Evolutionary conservation across 169 alveolate genomes (phyloP).

Genomic region (Babesia sp.): DNA sequence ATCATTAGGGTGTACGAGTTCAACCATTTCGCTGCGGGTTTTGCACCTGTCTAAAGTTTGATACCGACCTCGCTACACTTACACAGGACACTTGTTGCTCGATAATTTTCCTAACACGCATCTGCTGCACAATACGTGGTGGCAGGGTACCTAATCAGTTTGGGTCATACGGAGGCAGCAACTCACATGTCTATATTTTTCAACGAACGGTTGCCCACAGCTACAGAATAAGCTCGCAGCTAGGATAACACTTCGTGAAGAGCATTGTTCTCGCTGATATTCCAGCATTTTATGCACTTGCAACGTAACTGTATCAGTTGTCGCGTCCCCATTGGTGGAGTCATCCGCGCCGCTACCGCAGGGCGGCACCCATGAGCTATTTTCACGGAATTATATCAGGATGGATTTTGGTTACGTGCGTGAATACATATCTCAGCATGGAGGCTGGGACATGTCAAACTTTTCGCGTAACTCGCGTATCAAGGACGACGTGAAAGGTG

Average conservation of each 20-base stretch:
- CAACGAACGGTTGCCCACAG: slow-evolving; percentile 59
- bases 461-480: slow-evolving; percentile 58
- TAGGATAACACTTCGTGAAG: slow-evolving; percentile 3
- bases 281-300: slow-evolving; percentile 37
- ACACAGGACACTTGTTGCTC: slow-evolving; percentile 41
- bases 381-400: background rate
- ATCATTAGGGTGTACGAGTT: slow-evolving; percentile 61
- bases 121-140: slow-evolving; percentile 43
- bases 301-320: background rate
- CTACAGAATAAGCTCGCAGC: slow-evolving; percentile 45
- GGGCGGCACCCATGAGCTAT: background rate
- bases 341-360: background rate
- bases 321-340: slow-evolving; percentile 19
- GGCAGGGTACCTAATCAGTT: slow-evolving; percentile 45
- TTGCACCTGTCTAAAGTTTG: slow-evolving; percentile 23
- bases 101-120: slow-evolving; percentile 9
- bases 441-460: slow-evolving; percentile 69
- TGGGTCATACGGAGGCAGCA: background rate
- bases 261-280: slow-evolving; percentile 35
- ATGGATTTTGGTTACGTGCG: slow-evolving; percentile 64
- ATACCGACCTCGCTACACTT: background rate
- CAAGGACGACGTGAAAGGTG: slow-evolving; percentile 55
- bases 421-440: slow-evolving; percentile 62
- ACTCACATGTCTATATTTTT: slow-evolving; percentile 47
- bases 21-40: slow-evolving; percentile 3